Evolutionary conservation across 164 flowering plant species (phyloP).

Genomic region (Dillenia turbinata): DNA sequence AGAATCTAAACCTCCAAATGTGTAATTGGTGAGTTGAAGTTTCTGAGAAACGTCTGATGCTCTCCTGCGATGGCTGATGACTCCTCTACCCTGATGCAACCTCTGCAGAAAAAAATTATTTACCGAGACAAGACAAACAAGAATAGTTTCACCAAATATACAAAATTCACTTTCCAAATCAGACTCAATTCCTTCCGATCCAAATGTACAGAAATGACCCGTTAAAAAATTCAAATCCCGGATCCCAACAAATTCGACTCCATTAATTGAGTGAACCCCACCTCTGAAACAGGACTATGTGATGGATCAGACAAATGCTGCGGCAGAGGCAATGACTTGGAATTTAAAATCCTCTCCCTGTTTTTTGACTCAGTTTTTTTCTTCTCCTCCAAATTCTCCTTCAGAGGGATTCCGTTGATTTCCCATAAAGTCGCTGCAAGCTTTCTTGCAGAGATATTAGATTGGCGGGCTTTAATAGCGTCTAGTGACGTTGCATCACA

Average conservation of each 20-base stretch:
- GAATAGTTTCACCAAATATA: no score
- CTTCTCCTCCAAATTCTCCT: constrained; percentile 8
- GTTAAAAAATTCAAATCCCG: not conserved
- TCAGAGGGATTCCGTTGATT: constrained; percentile 29
- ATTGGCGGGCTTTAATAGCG: no score
- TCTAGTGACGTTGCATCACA: no score
- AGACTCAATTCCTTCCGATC: no score
- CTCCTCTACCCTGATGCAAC: constrained; percentile 54
- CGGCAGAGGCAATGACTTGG: constrained; percentile 34
- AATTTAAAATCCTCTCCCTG: no score
- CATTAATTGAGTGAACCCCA: constrained; percentile 13
- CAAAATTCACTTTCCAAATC: no score
- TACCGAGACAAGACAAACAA: no score
- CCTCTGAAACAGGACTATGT: constrained; percentile 89
- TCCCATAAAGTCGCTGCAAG: constrained; percentile 61
- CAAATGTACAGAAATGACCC: no score
- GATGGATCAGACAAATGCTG: constrained; percentile 96
- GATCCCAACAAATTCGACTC: not conserved
- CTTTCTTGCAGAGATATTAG: constrained; percentile 40
- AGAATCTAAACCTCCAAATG: constrained; percentile 40
- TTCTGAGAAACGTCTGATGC: constrained; percentile 42
- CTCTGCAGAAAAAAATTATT: constrained; percentile 28
- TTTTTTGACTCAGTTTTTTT: no score
- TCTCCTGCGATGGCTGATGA: constrained; percentile 51
- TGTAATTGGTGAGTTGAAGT: constrained; percentile 29